Evolutionary conservation across 192 early-diverging fungal species (phyloP).

Genomic region (Umbelopsis isabellina): DNA sequence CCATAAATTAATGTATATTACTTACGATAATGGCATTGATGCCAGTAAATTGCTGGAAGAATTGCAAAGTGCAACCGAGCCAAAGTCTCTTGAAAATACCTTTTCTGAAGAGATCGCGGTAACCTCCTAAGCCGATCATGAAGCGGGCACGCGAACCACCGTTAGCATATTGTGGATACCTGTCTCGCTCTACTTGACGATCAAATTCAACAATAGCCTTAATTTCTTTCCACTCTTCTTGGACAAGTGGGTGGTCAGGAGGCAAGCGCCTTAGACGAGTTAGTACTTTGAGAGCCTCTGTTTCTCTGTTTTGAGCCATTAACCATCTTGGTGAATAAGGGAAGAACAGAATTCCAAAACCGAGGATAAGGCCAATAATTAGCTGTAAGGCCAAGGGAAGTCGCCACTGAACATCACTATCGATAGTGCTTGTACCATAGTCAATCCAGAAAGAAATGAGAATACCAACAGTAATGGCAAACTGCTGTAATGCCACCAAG

Average conservation of each 20-base stretch:
- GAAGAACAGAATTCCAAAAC: slow-evolving; percentile 70
- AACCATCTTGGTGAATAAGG: slow-evolving; percentile 82
- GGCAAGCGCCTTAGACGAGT: slow-evolving; percentile 47
- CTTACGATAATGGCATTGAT: slow-evolving; percentile 26
- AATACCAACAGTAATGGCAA: slow-evolving; percentile 62
- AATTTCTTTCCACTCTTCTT: slow-evolving; percentile 41
- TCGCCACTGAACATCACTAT: slow-evolving; percentile 60
- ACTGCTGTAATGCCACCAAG: slow-evolving; percentile 57
- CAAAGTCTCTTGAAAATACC: slow-evolving; percentile 43
- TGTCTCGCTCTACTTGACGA: slow-evolving; percentile 20
- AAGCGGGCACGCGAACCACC: slow-evolving; percentile 6
- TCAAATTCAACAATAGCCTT: slow-evolving; percentile 43
- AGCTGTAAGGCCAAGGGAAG: slow-evolving; percentile 75
- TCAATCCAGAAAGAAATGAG: slow-evolving; percentile 60
- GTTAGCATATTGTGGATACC: slow-evolving; percentile 30
- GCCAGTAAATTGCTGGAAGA: slow-evolving; percentile 33
- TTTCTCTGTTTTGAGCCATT: slow-evolving; percentile 51
- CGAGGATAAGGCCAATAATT: slow-evolving; percentile 63
- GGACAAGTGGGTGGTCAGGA: slow-evolving; percentile 14
- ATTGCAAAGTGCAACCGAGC: slow-evolving; percentile 10
- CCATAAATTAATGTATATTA: neutral
- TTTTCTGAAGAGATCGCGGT: slow-evolving; percentile 51
- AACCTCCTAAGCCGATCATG: slow-evolving; percentile 31
- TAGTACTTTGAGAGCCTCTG: slow-evolving; percentile 61
- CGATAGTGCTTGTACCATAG: slow-evolving; percentile 40